These are phyloP conservation scores for Geosmithia putterillii DNA, from an alignment of 2,329 filamentous ascomycete species.

Conservation along the genomic window DNA sequence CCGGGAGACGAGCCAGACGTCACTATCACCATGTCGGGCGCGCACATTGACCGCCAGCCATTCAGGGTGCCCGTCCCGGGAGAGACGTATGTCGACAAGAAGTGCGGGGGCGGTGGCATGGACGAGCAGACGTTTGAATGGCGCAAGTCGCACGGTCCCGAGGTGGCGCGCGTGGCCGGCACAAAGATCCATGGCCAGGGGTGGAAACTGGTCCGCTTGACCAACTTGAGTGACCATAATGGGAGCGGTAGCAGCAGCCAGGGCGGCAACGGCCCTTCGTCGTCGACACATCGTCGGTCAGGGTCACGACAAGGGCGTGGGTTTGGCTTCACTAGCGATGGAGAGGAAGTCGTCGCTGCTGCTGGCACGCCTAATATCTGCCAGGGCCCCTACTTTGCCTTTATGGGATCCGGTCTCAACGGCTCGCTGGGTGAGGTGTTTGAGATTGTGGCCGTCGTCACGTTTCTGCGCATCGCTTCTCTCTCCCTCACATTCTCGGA, in stretches of 20 bases:
- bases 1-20: neutral
- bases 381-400: slow-evolving; percentile 4
- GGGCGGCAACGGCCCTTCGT: no score
- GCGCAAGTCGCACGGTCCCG: slow-evolving; percentile 4
- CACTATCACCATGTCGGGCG: neutral
- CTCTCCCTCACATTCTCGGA: no score
- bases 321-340: slow-evolving; percentile 6
- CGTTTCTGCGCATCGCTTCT: slow-evolving; percentile 1
- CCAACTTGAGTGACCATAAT: neutral
- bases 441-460: slow-evolving; percentile 2
- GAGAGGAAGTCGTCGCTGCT: slow-evolving; percentile 7
- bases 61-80: neutral
- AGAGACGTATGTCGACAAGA: neutral
- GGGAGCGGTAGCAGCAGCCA: neutral
- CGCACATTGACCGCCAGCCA: neutral
- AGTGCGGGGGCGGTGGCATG: neutral
- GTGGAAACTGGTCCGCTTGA: slow-evolving; percentile 7
- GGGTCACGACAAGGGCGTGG: neutral
- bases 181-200: neutral
- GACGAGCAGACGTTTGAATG: slow-evolving; percentile 5
- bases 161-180: slow-evolving; percentile 5
- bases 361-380: slow-evolving; percentile 4
- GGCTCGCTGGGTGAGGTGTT: slow-evolving; percentile 4
- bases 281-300: no score
- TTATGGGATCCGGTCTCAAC: slow-evolving; percentile 6